These are phyloP conservation scores for Wickerhamiella sorbophila DNA, from an alignment of 805 yeast genomes.

Conservation along the genomic window DNA sequence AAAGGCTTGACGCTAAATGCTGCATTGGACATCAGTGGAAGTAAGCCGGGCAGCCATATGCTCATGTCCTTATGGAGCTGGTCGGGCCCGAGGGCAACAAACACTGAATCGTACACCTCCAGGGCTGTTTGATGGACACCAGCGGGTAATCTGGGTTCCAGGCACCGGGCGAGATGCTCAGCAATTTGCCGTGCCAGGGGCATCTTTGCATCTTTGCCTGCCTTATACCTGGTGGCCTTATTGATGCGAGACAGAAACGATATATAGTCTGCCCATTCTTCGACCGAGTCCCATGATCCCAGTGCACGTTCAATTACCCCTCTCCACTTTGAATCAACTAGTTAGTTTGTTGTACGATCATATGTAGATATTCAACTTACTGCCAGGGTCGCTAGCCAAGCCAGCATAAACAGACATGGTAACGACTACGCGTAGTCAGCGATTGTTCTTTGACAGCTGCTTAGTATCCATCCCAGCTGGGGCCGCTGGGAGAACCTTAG, in stretches of 20 bases:
- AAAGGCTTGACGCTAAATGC: constrained; percentile 78
- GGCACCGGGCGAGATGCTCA: constrained; percentile 58
- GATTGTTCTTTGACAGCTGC: no score
- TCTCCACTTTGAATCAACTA: constrained; percentile 18
- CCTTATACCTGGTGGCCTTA: constrained; percentile 43
- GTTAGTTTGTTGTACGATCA: constrained; percentile 1
- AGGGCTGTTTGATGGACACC: constrained; percentile 90
- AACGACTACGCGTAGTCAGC: background rate
- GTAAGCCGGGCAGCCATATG: constrained; percentile 84
- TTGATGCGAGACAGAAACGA: constrained; percentile 70
- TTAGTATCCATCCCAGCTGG: no score
- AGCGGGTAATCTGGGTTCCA: constrained; percentile 71
- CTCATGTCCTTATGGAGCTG: constrained; percentile 41
- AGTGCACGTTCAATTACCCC: constrained; percentile 56
- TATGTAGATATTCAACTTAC: background rate
- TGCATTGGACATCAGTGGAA: constrained; percentile 79
- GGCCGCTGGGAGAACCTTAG: no score
- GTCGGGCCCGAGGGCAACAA: constrained; percentile 45
- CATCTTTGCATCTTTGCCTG: constrained; percentile 27
- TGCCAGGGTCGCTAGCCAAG: background rate
- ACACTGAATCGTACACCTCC: constrained; percentile 58
- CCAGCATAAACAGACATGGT: constrained; percentile 1
- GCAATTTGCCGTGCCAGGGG: constrained; percentile 60
- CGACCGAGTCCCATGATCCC: constrained; percentile 60
- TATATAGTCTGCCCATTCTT: constrained; percentile 97